Conservation (phyloP, 805 yeast genomes). For the Candida chilensis region DNA sequence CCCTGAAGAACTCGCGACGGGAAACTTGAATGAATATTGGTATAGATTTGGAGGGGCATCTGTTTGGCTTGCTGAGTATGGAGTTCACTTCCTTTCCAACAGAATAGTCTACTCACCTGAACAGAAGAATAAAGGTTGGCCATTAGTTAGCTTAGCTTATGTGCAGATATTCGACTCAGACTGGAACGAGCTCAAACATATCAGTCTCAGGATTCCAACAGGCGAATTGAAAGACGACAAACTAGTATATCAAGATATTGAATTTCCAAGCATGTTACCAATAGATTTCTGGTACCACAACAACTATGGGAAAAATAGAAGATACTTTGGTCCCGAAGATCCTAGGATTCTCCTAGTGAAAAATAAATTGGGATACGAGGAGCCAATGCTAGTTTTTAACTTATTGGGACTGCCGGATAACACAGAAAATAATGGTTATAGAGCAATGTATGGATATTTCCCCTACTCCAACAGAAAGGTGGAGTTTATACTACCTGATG, state of each 20-base stretch:
- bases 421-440: no score
- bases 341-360: conserved; percentile 13
- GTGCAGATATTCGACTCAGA: conserved; percentile 6
- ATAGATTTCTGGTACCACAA: conserved; percentile 6
- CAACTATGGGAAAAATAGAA: conserved; percentile 6
- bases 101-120: conserved; percentile 32
- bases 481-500: conserved; percentile 2
- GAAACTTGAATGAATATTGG: no score
- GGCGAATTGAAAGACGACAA: no score
- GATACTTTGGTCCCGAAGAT: conserved; percentile 24
- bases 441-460: conserved; percentile 3
- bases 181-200: conserved; percentile 6
- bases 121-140: no score
- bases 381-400: conserved; percentile 17
- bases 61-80: conserved; percentile 42
- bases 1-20: no score
- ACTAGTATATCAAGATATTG: conserved; percentile 3
- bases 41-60: conserved; percentile 39
- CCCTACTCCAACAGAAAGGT: conserved; percentile 1
- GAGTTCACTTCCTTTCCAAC: conserved; percentile 36
- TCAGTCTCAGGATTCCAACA: no score
- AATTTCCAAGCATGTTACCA: conserved; percentile 6
- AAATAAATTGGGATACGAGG: conserved; percentile 14
- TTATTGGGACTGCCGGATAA: no score
- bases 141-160: conserved; percentile 5